Base-by-base conservation (phyloP, 2,329 filamentous ascomycete genomes). In the Byssochlamys sp. region DNA sequence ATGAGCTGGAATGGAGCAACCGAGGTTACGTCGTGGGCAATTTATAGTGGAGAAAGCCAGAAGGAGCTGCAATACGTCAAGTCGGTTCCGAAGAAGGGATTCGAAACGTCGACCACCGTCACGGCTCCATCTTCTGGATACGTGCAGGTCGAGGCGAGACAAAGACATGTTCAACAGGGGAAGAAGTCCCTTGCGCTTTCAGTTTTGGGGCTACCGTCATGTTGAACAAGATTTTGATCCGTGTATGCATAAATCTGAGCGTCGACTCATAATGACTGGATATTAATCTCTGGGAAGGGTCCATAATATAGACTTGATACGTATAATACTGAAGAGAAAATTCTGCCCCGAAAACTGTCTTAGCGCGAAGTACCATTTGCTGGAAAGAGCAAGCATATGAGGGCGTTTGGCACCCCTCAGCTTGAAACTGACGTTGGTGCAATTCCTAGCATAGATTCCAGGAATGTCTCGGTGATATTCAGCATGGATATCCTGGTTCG, bases 1-100 rank as follows among this genome's bases (percentile, higher is more conserved):
- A 67, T 68, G 62, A 68, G 66, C 58, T 68, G 66, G 66, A 62
- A 63, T 51, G 65, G 66, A 19, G 66, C 66, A 19, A 67, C 66
- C 4, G 66, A 66, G 57, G 56, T 65, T 49, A 52, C 52, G 9
- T 52, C 54, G 2, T 68, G 66, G 66, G 60, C 59, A 5, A 56
- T 69, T 5, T 63, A 60, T 48, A 28, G 11, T 28, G 49, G 49
- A 11, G 24, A 26, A 26, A 27, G 25, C 27, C 49, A 26, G 27
- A 28, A 26, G 12, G 25, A 51, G 19, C 2, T 51, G 49, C 24
- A 51, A 24, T 28, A 26, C 24, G 25, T 51, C 10, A 51, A 51
- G 25, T 26, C 49, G 4, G 49, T 51, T 5, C 6, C 24, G 10
- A 27, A 11, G 49, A 51, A 10, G 25, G 25, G 24, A 28, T 51